Evolutionary conservation across 371 early-diverging fungal genomes (phyloP).

Genomic region (Mucor plumbeus): DNA sequence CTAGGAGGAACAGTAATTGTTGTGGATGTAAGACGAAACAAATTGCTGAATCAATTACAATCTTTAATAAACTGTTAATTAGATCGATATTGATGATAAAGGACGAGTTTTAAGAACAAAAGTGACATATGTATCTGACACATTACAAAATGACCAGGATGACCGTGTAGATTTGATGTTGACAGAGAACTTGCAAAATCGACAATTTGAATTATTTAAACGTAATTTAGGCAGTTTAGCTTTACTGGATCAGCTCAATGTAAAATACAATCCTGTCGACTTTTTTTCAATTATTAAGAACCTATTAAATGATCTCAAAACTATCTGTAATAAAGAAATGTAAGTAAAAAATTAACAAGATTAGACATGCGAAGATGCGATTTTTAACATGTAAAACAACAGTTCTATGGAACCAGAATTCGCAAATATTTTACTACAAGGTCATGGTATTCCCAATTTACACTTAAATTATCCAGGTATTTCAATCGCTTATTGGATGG

Average conservation of each 20-base stretch:
- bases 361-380: no score
- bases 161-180: conserved; percentile 60
- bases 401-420: conserved; percentile 29
- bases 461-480: conserved; percentile 60
- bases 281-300: conserved; percentile 57
- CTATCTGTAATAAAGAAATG: conserved; percentile 49
- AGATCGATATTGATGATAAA: conserved; percentile 64
- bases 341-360: conserved; percentile 21
- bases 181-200: conserved; percentile 51
- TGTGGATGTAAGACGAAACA: conserved; percentile 52
- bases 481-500: conserved; percentile 62
- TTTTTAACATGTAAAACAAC: no score
- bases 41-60: no score
- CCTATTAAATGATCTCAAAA: conserved; percentile 47
- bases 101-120: conserved; percentile 54
- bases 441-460: conserved; percentile 60
- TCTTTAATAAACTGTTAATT: conserved; percentile 5
- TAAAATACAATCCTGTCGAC: conserved; percentile 54
- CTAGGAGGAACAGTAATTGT: conserved; percentile 66
- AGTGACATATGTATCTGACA: conserved; percentile 62
- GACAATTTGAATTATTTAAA: conserved; percentile 50
- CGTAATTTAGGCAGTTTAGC: conserved; percentile 60
- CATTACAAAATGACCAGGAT: conserved; percentile 55
- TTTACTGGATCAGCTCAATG: conserved; percentile 55
- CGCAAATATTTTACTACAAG: conserved; percentile 51